Percentiles rank a stretch among this genome's conserved stretches.
These are phyloP conservation scores for Ogataea paraovalis DNA, from an alignment of 805 yeast species.

Conservation along the genomic window DNA sequence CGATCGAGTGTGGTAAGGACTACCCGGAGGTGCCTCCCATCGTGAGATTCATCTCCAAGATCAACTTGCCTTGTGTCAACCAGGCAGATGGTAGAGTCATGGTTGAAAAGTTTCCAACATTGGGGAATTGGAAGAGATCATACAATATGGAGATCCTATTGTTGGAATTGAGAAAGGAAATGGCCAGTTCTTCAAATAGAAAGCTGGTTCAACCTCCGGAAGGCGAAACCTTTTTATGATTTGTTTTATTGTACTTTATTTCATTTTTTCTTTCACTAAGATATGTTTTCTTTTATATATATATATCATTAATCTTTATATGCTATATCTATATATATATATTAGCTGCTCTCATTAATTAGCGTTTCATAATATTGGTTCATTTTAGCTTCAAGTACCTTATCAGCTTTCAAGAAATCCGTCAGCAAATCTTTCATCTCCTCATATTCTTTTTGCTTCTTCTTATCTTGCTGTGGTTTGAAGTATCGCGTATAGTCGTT, in stretches of 20 bases:
- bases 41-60: slow-evolving; percentile 74
- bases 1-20: slow-evolving; percentile 72
- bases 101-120: slow-evolving; percentile 53
- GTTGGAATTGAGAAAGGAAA: slow-evolving; percentile 81
- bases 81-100: slow-evolving; percentile 52
- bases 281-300: neutral
- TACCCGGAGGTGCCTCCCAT: slow-evolving; percentile 91
- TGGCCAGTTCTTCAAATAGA: slow-evolving; percentile 81
- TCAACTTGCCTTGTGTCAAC: slow-evolving; percentile 92
- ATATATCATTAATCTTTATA: neutral
- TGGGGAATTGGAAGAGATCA: slow-evolving; percentile 83
- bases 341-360: slow-evolving; percentile 2
- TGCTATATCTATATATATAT: neutral
- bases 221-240: slow-evolving; percentile 52
- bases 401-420: slow-evolving; percentile 31
- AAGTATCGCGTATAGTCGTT: slow-evolving; percentile 24
- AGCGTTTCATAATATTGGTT: slow-evolving; percentile 24
- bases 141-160: slow-evolving; percentile 91
- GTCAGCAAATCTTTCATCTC: slow-evolving; percentile 15
- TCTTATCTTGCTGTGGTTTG: neutral
- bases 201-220: slow-evolving; percentile 89
- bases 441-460: slow-evolving; percentile 1
- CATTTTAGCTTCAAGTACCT: slow-evolving; percentile 26
- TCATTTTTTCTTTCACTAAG: neutral
- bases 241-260: neutral